These are phyloP conservation scores for Hura crepitans DNA, from an alignment of 441 rosid genomes.

Conservation along the genomic window DNA sequence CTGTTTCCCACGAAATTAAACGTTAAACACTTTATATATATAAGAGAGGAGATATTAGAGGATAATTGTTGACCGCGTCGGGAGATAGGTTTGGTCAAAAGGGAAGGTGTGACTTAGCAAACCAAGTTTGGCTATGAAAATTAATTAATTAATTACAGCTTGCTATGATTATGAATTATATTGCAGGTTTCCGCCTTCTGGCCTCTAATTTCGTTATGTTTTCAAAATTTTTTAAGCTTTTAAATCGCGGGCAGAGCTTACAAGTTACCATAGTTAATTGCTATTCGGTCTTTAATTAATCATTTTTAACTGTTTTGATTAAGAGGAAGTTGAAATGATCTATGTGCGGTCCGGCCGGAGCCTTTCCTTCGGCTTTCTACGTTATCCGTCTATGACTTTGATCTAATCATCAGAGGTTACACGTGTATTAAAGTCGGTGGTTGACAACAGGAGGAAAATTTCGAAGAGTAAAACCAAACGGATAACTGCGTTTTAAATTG, in stretches of 20 bases:
- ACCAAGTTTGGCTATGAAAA: background rate
- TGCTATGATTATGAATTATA: background rate
- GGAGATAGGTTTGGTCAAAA: slow-evolving; percentile 6
- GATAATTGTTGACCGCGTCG: slow-evolving; percentile 6
- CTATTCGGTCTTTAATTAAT: too few species aligned
- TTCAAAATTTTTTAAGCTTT: background rate
- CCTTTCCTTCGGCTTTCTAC: background rate
- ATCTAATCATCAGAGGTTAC: background rate
- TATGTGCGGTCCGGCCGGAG: background rate
- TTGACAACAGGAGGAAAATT: background rate
- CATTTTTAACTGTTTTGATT: too few species aligned
- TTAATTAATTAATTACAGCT: slow-evolving; percentile 7
- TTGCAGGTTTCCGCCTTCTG: background rate
- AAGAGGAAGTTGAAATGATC: background rate
- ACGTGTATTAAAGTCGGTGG: background rate
- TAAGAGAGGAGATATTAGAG: too few species aligned
- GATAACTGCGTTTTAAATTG: background rate
- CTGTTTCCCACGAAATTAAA: too few species aligned
- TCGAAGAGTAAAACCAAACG: too few species aligned
- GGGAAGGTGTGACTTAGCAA: slow-evolving; percentile 11
- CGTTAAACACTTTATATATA: background rate
- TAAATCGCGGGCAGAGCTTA: background rate
- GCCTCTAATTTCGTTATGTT: background rate
- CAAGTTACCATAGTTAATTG: too few species aligned
- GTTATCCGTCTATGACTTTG: slow-evolving; percentile 4